A percentile compares a stretch with the other conserved stretches of the same genome.
Evolutionary conservation across 1,284 basidiomycete genomes (phyloP).

Genomic region (Trichosporon sp.): DNA sequence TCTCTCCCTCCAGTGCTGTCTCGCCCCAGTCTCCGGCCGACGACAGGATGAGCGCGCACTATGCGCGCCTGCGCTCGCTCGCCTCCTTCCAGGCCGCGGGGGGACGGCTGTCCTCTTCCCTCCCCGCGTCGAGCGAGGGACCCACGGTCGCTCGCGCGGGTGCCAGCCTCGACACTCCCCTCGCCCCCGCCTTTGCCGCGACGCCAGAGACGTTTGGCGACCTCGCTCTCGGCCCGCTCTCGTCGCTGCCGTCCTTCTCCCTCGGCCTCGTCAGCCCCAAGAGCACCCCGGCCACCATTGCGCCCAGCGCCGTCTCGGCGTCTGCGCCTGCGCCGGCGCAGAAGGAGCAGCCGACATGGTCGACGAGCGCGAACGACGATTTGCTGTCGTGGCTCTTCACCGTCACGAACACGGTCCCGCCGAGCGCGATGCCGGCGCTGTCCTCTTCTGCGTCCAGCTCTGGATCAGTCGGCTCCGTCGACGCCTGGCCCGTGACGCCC

Average conservation of each 20-base stretch:
- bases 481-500: conserved; percentile 2
- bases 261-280: not conserved
- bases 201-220: conserved; percentile 32
- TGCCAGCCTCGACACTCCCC: conserved; percentile 28
- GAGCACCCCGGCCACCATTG: not conserved
- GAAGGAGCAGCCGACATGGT: conserved; percentile 10
- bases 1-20: not conserved
- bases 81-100: not conserved
- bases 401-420: conserved; percentile 20
- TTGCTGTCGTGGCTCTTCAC: conserved; percentile 33
- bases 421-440: conserved; percentile 8
- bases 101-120: not conserved
- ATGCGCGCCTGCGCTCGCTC: conserved; percentile 10
- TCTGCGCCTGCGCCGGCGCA: not conserved
- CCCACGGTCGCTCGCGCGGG: conserved; percentile 22
- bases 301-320: not conserved
- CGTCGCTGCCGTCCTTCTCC: conserved; percentile 16
- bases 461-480: not conserved
- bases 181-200: conserved; percentile 31
- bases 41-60: conserved; percentile 12
- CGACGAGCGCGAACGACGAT: conserved; percentile 28
- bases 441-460: not conserved
- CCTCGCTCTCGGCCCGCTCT: conserved; percentile 23
- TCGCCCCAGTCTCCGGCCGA: conserved; percentile 7
- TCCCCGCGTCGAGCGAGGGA: not conserved